phyloP scores from a whole-genome alignment of 345 rosid genomes.

The Acer campestre region DNA sequence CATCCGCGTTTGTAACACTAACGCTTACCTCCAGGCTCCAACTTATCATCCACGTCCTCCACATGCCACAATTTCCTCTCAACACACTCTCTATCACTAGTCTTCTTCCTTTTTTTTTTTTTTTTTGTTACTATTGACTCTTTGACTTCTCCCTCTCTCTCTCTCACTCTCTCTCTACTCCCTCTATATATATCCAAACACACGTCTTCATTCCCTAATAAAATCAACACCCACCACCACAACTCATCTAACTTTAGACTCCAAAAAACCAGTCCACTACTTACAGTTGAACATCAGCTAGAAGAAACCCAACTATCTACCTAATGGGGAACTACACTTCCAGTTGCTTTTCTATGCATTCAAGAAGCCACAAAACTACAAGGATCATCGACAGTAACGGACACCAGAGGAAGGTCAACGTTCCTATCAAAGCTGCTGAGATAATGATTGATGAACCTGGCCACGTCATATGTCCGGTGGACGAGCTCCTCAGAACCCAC shows the following conservation, averaged over 20 bases:
- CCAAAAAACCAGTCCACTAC: neutral
- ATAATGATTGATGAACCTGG: slow-evolving; percentile 59
- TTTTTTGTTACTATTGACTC: slow-evolving; percentile 4
- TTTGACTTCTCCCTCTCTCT: neutral
- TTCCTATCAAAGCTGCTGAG: slow-evolving; percentile 47
- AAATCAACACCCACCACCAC: neutral
- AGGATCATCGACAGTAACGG: slow-evolving; percentile 36
- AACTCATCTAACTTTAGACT: neutral
- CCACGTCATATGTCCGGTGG: slow-evolving; percentile 27
- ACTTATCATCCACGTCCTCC: neutral
- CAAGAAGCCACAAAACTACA: slow-evolving; percentile 12
- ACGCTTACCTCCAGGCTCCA: neutral
- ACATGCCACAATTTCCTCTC: neutral
- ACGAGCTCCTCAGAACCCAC: slow-evolving; percentile 26
- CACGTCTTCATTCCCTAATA: neutral
- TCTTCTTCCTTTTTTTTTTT: neutral
- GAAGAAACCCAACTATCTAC: neutral
- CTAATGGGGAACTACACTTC: slow-evolving; percentile 44
- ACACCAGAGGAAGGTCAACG: slow-evolving; percentile 23
- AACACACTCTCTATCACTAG: neutral
- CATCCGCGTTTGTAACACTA: slow-evolving; percentile 22
- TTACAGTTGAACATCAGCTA: neutral
- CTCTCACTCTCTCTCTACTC: neutral
- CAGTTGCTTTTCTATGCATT: slow-evolving; percentile 12
- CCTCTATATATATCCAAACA: neutral